These are phyloP conservation scores for Monocercomonoides exilis DNA, from an alignment of 78 protist genomes.

Conservation along the genomic window DNA sequence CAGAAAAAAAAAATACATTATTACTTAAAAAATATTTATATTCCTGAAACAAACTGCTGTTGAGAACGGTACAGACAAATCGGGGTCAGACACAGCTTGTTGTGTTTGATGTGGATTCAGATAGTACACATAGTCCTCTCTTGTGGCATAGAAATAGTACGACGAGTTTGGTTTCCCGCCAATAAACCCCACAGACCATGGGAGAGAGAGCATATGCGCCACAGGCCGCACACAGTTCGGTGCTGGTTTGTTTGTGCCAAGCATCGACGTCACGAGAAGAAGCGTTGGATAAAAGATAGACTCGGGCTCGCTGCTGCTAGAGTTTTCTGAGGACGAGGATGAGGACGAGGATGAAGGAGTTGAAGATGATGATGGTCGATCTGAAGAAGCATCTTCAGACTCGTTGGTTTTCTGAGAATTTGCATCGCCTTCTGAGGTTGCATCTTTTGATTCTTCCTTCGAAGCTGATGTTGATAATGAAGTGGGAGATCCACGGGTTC, in stretches of 20 bases:
- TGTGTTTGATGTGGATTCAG: conserved; percentile 16
- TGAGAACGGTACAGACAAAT: not conserved
- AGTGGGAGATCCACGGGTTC: too few species aligned
- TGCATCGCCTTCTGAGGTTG: too few species aligned
- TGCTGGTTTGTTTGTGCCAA: not conserved
- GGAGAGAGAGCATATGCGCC: not conserved
- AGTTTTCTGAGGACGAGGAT: not conserved
- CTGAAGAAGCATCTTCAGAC: too few species aligned
- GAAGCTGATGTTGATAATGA: too few species aligned
- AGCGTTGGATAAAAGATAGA: not conserved
- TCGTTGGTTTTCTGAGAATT: too few species aligned
- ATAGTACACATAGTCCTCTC: not conserved
- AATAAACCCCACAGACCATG: conserved; percentile 11
- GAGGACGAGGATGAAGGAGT: not conserved
- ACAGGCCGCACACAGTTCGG: not conserved
- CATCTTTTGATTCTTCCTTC: too few species aligned
- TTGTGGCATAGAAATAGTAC: not conserved
- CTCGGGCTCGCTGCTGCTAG: not conserved
- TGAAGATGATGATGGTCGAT: too few species aligned
- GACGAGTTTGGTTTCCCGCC: conserved; percentile 14
- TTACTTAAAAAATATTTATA: too few species aligned
- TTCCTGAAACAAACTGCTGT: not conserved
- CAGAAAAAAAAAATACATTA: too few species aligned
- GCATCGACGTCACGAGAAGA: not conserved
- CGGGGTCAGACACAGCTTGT: not conserved